A percentile compares a stretch with the other conserved stretches of the same genome.
These are phyloP conservation scores for Aspergillus bombycis DNA, from an alignment of 2,329 filamentous ascomycete species.

Conservation along the genomic window DNA sequence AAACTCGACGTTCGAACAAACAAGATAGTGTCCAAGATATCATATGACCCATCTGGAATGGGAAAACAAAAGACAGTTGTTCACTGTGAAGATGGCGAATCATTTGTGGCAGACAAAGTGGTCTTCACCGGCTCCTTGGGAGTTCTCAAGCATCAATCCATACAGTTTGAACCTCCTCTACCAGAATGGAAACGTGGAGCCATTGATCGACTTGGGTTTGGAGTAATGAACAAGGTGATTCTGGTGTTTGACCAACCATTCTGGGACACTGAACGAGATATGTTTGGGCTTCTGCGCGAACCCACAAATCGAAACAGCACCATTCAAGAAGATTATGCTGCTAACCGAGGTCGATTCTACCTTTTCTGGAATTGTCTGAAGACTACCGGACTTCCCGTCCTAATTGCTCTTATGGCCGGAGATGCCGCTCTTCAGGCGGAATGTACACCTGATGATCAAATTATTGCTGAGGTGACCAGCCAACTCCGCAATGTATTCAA, in stretches of 20 bases:
- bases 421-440: slow-evolving; percentile 91
- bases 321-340: slow-evolving; percentile 76
- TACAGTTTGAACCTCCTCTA: slow-evolving; percentile 88
- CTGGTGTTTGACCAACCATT: slow-evolving; percentile 87
- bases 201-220: slow-evolving; percentile 85
- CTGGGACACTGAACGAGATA: slow-evolving; percentile 87
- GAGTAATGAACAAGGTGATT: slow-evolving; percentile 92
- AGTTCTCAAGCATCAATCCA: slow-evolving; percentile 77
- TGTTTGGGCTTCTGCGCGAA: slow-evolving; percentile 87
- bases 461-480: slow-evolving; percentile 78
- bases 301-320: slow-evolving; percentile 71
- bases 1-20: slow-evolving; percentile 77
- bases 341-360: slow-evolving; percentile 87
- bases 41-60: slow-evolving; percentile 55
- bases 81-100: slow-evolving; percentile 75
- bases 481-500: slow-evolving; percentile 78
- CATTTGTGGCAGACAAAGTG: slow-evolving; percentile 83
- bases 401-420: slow-evolving; percentile 93
- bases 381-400: slow-evolving; percentile 82
- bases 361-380: slow-evolving; percentile 96
- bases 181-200: slow-evolving; percentile 82
- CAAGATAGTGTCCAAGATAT: slow-evolving; percentile 73
- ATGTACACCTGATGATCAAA: slow-evolving; percentile 69
- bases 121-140: slow-evolving; percentile 88
- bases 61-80: slow-evolving; percentile 59